Percentiles rank a stretch among this genome's conserved stretches.
phyloP scores from a whole-genome alignment of 371 early-diverging fungal species.

The Phascolomyces articulosus region DNA sequence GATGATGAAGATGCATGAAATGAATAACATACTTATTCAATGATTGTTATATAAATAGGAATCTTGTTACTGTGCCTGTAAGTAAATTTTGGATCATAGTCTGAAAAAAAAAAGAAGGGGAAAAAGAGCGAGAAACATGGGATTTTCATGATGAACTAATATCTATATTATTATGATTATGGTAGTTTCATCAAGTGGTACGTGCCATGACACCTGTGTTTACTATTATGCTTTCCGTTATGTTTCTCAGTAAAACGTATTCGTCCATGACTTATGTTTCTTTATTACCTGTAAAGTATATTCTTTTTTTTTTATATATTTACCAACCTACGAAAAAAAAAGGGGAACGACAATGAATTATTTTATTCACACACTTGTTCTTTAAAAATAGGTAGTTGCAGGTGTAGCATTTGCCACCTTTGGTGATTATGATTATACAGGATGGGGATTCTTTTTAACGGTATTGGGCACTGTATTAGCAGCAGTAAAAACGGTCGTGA shows the following conservation, averaged over 20 bases:
- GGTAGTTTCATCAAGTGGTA: conserved; percentile 86
- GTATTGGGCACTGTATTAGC: conserved; percentile 83
- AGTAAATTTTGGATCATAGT: conserved; percentile 12
- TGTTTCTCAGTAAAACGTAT: conserved; percentile 63
- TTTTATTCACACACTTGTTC: background rate
- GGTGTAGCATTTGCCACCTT: conserved; percentile 87
- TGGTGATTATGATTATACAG: conserved; percentile 82
- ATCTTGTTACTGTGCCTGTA: conserved; percentile 53
- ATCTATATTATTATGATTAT: background rate
- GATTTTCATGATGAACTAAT: too few relatives aligned
- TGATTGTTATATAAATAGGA: conserved; percentile 16
- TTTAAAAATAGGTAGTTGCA: conserved; percentile 54
- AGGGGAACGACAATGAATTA: too few relatives aligned
- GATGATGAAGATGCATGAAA: too few relatives aligned
- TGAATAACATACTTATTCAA: background rate
- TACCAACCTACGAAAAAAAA: too few relatives aligned
- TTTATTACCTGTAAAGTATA: conserved; percentile 64
- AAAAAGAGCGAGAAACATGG: too few relatives aligned
- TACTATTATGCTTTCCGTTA: conserved; percentile 69
- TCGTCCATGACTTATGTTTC: conserved; percentile 65
- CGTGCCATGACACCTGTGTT: conserved; percentile 87
- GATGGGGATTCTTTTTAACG: conserved; percentile 79
- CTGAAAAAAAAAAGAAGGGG: too few relatives aligned
- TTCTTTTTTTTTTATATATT: background rate
- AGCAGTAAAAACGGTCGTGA: conserved; percentile 83